Conservation (phyloP, 129 eudicot species). For the Deinandra increscens region DNA sequence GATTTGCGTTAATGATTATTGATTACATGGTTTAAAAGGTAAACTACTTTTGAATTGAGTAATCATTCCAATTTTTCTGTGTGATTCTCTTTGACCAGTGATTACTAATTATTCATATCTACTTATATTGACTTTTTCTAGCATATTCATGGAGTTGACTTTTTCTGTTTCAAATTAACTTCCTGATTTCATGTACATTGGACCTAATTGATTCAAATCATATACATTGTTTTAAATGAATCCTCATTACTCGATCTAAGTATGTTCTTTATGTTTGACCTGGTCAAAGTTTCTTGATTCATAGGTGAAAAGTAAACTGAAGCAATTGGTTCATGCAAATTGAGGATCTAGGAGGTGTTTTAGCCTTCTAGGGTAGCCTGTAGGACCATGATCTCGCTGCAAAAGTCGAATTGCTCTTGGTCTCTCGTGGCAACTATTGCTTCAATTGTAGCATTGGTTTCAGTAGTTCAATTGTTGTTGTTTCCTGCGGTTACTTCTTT, state of each 20-base stretch:
- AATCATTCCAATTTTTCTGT: conserved; percentile 1
- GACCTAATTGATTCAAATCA: background rate
- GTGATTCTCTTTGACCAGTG: conserved; percentile 12
- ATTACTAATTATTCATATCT: background rate
- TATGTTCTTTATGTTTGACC: conserved; percentile 9
- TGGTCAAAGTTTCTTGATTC: conserved; percentile 19
- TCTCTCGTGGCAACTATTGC: conserved; percentile 56
- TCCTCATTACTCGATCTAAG: background rate
- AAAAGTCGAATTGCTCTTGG: conserved; percentile 77
- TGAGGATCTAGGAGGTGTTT: conserved; percentile 14
- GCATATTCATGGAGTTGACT: background rate
- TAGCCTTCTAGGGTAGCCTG: conserved; percentile 10
- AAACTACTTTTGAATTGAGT: background rate
- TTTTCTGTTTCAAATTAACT: conserved; percentile 15
- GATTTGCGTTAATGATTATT: conserved; percentile 7
- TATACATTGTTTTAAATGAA: background rate
- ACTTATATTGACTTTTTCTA: conserved; percentile 10
- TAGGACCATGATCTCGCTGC: conserved; percentile 63
- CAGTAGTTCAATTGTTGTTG: conserved; percentile 57
- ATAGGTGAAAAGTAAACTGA: conserved; percentile 33
- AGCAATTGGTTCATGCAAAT: conserved; percentile 22
- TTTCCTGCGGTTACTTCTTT: conserved; percentile 56
- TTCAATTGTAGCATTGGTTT: conserved; percentile 51
- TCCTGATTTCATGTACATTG: conserved; percentile 3
- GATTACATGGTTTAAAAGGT: conserved; percentile 16